Base-by-base conservation (phyloP, 2,329 filamentous ascomycete genomes). In the Coniochaeta ligniaria region DNA sequence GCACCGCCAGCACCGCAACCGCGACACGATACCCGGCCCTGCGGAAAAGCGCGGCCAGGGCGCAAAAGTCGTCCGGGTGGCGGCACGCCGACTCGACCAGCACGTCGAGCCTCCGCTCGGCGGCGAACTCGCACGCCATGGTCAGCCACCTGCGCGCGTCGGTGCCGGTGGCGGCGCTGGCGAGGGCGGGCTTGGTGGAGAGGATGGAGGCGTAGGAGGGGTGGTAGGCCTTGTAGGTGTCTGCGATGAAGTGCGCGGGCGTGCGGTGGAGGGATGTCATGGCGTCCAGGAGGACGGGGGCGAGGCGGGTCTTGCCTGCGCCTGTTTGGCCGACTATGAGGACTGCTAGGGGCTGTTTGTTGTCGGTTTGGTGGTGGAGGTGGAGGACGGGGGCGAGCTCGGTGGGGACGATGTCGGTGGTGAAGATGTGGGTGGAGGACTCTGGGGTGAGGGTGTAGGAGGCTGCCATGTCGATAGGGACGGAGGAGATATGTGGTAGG, bases 211-310 rank as follows among this genome's bases (percentile, higher is more conserved):
- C 33, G 67, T 78, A 79, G 20, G 70, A 62, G 0, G 78, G 78
- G 67, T 81, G 78, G 69, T 79, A 76, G 4, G 74, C 73, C 65
- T 81, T 81, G 74, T 78, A 80, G 24, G 75, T 76, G 72, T 80
- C 78, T 59, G 78, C 77, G 60, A 80, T 75, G 63, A 81, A 73
- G 69, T 81, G 78, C 20, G 71, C 73, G 17, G 69, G 61, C 20
- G 59, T 17, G 22, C 58, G 45, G 58, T 61, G 47, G 9, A 17
- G 22, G 47, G 55, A 62, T 57, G 16, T 33, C 28, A 80, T 65
- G 54, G 74, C 73, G 4, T 63, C 56, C 20, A 72, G 68, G 57
- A 80, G 67, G 36, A 68, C 65, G 2, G 76, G 77, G 12, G 77
- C 74, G 1, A 76, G 71, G 60, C 73, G 73, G 17, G 78, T 80